Conservation (phyloP, 768 basidiomycete genomes). For the Omphalotus guepiniiformis region DNA sequence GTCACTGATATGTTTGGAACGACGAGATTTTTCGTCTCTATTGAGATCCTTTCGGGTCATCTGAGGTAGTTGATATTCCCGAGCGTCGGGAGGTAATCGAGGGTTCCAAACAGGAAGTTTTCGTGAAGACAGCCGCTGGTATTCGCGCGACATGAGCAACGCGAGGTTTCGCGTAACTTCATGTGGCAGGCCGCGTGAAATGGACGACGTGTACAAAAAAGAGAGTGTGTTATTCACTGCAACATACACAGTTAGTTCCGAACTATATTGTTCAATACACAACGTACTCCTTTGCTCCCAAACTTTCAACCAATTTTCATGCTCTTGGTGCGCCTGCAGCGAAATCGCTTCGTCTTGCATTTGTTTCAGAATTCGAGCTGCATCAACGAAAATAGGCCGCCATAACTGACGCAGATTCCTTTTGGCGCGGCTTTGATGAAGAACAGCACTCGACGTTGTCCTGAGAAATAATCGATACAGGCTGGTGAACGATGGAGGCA, state of each 20-base stretch:
- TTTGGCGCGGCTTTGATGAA: conserved; percentile 44
- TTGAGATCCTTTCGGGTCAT: conserved; percentile 12
- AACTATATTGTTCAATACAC: background rate
- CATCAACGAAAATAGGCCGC: conserved; percentile 52
- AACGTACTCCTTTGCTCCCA: conserved; percentile 57
- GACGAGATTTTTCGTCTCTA: conserved; percentile 17
- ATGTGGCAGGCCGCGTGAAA: conserved; percentile 60
- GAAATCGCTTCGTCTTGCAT: conserved; percentile 28
- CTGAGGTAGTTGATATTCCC: conserved; percentile 16
- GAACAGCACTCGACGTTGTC: conserved; percentile 51
- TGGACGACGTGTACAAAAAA: conserved; percentile 57
- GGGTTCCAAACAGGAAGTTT: conserved; percentile 33
- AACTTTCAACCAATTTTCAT: conserved; percentile 38
- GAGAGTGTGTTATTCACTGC: conserved; percentile 67
- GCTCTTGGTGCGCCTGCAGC: conserved; percentile 23
- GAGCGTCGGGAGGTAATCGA: conserved; percentile 19
- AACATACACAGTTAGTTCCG: background rate
- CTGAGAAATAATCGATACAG: conserved; percentile 60
- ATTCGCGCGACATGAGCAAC: conserved; percentile 33
- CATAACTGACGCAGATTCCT: conserved; percentile 43
- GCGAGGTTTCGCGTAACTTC: conserved; percentile 52
- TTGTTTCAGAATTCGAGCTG: conserved; percentile 36
- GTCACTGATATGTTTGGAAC: conserved; percentile 26
- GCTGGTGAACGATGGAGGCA: conserved; percentile 37
- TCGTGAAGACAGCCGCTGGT: conserved; percentile 22